Evolutionary conservation across 805 yeast genomes (phyloP).

Genomic region (Teunomyces atbi): DNA sequence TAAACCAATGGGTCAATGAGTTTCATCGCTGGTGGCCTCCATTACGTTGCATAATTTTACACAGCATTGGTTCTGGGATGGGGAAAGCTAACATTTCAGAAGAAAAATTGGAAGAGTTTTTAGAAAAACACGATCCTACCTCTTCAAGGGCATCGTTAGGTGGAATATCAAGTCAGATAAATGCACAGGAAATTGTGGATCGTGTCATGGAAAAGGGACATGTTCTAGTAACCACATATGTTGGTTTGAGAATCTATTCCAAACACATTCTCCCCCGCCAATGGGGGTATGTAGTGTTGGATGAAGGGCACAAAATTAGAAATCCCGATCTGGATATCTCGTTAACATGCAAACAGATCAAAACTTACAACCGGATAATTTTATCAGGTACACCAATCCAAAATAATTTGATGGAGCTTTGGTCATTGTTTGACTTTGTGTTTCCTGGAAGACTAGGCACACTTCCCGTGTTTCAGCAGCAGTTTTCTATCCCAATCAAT

Average conservation of each 20-base stretch:
- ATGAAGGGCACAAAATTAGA: constrained; percentile 96
- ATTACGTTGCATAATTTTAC: constrained; percentile 77
- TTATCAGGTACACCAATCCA: constrained; percentile 97
- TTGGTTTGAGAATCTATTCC: constrained; percentile 72
- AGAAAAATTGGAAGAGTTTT: constrained; percentile 48
- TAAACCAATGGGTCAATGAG: constrained; percentile 97
- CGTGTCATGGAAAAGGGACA: constrained; percentile 69
- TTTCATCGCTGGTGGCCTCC: constrained; percentile 99
- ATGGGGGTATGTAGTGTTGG: constrained; percentile 91
- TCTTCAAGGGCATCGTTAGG: constrained; percentile 19
- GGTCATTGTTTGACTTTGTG: constrained; percentile 94
- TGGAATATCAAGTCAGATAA: constrained; percentile 32
- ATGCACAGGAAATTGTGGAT: constrained; percentile 50
- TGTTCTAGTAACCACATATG: constrained; percentile 87
- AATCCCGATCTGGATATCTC: constrained; percentile 92
- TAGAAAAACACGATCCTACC: constrained; percentile 46
- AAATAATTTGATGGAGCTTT: constrained; percentile 84
- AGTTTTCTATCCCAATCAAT: constrained; percentile 89
- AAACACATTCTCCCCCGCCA: constrained; percentile 57
- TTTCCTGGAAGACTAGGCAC: constrained; percentile 96
- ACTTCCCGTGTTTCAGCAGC: constrained; percentile 88
- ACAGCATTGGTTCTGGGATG: constrained; percentile 92
- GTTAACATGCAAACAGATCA: constrained; percentile 76
- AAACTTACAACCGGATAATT: constrained; percentile 82
- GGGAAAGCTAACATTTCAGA: constrained; percentile 25